Percentiles rank a stretch among this genome's conserved stretches.
These are phyloP conservation scores for Vicia villosa DNA, from an alignment of 306 rosid genomes.

Conservation along the genomic window DNA sequence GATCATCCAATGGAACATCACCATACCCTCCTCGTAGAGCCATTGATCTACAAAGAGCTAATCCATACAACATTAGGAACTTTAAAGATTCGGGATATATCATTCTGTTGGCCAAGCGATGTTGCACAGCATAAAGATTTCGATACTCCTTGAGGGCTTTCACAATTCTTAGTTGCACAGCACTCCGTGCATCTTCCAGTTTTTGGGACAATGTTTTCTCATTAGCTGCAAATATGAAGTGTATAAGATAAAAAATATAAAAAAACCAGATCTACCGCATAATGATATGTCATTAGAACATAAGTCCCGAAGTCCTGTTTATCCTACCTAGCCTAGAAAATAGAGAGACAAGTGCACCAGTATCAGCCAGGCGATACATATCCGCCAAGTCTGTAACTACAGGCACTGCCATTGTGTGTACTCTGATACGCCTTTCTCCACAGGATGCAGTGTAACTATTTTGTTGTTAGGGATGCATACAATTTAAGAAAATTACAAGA, in stretches of 20 bases:
- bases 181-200: constrained; percentile 86
- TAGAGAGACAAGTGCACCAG: constrained; percentile 82
- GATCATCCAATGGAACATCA: constrained; percentile 83
- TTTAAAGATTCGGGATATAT: constrained; percentile 93
- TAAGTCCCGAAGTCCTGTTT: constrained; percentile 19
- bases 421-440: constrained; percentile 97
- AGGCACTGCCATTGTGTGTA: constrained; percentile 92
- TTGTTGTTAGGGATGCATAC: constrained; percentile 55
- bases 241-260: constrained; percentile 22
- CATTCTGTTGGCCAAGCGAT: constrained; percentile 86
- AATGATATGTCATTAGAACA: constrained; percentile 26
- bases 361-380: constrained; percentile 89
- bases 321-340: constrained; percentile 83
- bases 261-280: constrained; percentile 33
- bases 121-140: constrained; percentile 91
- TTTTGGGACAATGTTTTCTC: constrained; percentile 87
- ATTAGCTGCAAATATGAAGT: constrained; percentile 69
- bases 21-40: constrained; percentile 93
- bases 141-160: constrained; percentile 89
- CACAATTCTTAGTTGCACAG: constrained; percentile 78
- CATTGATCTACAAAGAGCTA: constrained; percentile 77
- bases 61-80: constrained; percentile 78
- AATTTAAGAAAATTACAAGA: constrained; percentile 18
- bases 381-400: constrained; percentile 88
- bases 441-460: constrained; percentile 97